Evolutionary conservation across 441 rosid genomes (phyloP).

Genomic region (Metrosideros polymorpha): DNA sequence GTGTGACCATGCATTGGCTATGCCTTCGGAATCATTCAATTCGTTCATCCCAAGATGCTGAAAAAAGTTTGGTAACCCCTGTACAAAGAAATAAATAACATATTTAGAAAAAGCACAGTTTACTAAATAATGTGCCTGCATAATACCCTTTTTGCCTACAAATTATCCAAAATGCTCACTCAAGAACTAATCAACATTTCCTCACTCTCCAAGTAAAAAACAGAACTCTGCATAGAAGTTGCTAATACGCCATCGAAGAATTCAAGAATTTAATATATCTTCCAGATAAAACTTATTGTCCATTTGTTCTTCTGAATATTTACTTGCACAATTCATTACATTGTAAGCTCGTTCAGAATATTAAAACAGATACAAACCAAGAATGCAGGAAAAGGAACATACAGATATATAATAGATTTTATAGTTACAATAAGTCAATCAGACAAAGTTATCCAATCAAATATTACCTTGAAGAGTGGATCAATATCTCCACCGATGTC

Average conservation of each 20-base stretch:
- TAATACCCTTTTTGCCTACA: neutral
- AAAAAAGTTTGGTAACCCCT: too few relatives aligned
- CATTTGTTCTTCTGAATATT: neutral
- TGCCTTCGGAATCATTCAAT: too few relatives aligned
- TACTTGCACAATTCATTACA: neutral
- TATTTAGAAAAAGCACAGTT: too few relatives aligned
- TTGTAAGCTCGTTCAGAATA: neutral
- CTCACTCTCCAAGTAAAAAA: neutral
- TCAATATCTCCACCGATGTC: conserved; percentile 91
- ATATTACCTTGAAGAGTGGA: conserved; percentile 87
- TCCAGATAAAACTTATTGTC: neutral
- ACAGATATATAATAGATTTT: neutral
- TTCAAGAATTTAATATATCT: neutral
- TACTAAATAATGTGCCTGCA: too few relatives aligned
- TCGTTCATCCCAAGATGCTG: too few relatives aligned
- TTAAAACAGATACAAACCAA: neutral
- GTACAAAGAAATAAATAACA: too few relatives aligned
- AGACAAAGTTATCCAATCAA: neutral
- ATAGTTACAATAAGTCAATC: neutral
- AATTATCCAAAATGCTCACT: neutral
- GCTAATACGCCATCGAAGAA: neutral
- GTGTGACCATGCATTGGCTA: too few relatives aligned
- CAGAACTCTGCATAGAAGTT: neutral
- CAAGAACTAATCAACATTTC: neutral
- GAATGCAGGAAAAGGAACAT: neutral